Base-by-base conservation (phyloP, 768 basidiomycete species). In the Exsudoporus frostii region DNA sequence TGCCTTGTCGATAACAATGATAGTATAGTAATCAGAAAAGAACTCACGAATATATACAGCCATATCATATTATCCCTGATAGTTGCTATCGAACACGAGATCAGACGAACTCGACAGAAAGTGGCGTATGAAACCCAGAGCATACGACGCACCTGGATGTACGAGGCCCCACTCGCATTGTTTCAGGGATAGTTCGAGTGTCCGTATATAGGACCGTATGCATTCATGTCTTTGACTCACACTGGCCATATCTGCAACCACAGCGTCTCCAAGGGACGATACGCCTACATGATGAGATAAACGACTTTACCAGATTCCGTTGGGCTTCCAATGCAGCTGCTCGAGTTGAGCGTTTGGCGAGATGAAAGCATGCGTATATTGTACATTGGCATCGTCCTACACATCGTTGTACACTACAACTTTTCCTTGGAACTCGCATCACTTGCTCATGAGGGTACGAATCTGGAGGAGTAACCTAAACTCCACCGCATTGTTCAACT, bases 221-320 rank as follows among this genome's bases (percentile, higher is more conserved):
- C 92, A 0, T 95, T 92, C 72, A 97, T 96, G 82, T 93, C 4
- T 98, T 88, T 61, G 86, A 96, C 58, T 67, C 82, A 0, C 72
- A n/a, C n/a, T n/a, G n/a, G 75, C 46, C 95, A 97, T 60, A 86
- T 98, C 49, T 98, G 95, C 74, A 98, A 95, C 61, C 92, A 95
- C 67, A 82, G 83, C 1, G 93, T 96, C 62, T 80, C 81, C 44
- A 77, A 76, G 50, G 89, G 88, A 15, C 78, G 91, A 40, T 94
- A 93, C 61, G 78, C 88, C 2, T 94, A 91, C 72, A 73, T 73
- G 62, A 77, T 79, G 50, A 44, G 71, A 51, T 33, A 20, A 25
- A 47, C 9, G 32, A 51, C 22, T 11, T 38, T 7, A 33, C 24
- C 7, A 22, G 9, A 40, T 22, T 38, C 29, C 10, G 17, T 71